Conservation (phyloP, 306 rosid species). For the Pterocarpus santalinus region DNA sequence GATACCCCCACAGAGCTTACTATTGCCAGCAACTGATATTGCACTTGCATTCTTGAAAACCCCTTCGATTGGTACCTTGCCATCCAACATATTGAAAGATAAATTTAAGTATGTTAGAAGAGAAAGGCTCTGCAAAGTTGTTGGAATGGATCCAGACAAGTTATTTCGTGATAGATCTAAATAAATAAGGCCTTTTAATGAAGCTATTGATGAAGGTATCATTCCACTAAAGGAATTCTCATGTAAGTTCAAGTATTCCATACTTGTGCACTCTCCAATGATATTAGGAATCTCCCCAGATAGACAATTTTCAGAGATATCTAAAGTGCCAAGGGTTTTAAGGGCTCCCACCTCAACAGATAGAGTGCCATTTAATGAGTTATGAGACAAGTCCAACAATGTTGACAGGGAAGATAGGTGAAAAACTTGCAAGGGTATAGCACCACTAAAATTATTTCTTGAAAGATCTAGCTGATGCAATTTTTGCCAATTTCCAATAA, state of each 20-base stretch:
- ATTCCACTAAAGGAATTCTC: slow-evolving; percentile 28
- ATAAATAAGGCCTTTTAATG: not conserved
- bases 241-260: slow-evolving; percentile 21
- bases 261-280: slow-evolving; percentile 14
- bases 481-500: not conserved
- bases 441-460: not conserved
- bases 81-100: no score
- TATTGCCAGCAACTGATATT: no score
- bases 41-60: no score
- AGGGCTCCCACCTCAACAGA: not conserved
- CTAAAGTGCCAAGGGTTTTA: not conserved
- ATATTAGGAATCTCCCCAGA: not conserved
- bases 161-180: slow-evolving; percentile 28
- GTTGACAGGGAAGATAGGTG: not conserved
- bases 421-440: not conserved
- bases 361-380: not conserved
- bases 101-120: not conserved
- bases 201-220: slow-evolving; percentile 12
- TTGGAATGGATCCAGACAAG: not conserved
- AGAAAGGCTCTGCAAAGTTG: not conserved
- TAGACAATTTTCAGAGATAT: slow-evolving; percentile 14
- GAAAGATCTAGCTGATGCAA: not conserved
- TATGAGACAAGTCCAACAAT: not conserved
- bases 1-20: no score
- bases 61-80: no score